Evolutionary conservation across 768 basidiomycete genomes (phyloP), one percentile per base, ranked within the genome.

Genomic region (Leccinum disarticulatum): DNA sequence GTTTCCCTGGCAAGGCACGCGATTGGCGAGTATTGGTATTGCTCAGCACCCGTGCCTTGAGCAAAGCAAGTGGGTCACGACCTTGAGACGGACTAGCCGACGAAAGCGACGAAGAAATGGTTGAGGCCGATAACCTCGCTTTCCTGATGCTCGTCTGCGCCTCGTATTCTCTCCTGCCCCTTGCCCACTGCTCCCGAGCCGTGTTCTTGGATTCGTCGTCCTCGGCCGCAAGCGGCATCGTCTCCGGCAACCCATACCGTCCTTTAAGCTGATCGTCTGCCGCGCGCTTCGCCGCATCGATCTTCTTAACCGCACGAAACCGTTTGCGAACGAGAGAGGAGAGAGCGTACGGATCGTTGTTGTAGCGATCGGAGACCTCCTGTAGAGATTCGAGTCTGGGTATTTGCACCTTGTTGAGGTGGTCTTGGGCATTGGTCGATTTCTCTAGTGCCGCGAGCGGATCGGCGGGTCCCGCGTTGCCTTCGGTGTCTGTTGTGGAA

Each of bases 391-490:
- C 90, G 25, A 99, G 77, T 3, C 95, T 88, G 5, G 93, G 90
- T 47, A 85, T 82, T 62, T 88, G 88, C 4, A 92, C 86, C 60
- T 87, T 85, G 31, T 85, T 87, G 61, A 87, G 77, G 61, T 83
- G 79, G 49, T 86, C 84, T 68, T 93, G 87, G 0, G 89, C 87
- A 15, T 83, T 87, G 2, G 90, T 87, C 3, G 89, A 88, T 76
- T 98, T 97, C 70, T 98, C 97, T 6, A 98, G 79, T 4, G 88
- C 87, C 2, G 85, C 90, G 35, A 98, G 85, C 0, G 97, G 91
- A 72, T 98, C 96, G 1, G 80, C 79, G n/a, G 86, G 82, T 1
- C 78, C 77, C 1, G 81, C 77, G 19, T 81, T 82, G 3, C 79
- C 80, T 55, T 93, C 87, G 19, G 91, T 89, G 66, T 95, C 91